Conservation (phyloP, 1,139 yeast species). For the Cylindricascospora bacillispora region DNA sequence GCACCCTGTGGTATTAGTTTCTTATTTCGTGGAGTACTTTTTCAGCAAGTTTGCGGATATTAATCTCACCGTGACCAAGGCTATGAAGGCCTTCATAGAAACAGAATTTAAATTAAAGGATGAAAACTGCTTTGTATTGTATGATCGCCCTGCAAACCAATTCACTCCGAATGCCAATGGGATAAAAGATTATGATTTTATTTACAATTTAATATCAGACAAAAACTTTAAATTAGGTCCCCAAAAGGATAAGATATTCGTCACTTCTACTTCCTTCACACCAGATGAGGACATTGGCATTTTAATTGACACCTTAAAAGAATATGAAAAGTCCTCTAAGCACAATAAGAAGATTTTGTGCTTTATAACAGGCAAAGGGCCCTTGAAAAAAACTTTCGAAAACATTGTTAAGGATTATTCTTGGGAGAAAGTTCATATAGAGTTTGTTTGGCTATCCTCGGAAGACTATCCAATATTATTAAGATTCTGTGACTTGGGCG, state of each 20-base stretch:
- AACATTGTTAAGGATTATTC: conserved; percentile 33
- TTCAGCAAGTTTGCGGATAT: conserved; percentile 54
- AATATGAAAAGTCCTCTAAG: conserved; percentile 28
- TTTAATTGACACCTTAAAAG: conserved; percentile 53
- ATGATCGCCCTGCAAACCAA: conserved; percentile 64
- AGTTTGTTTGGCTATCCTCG: conserved; percentile 62
- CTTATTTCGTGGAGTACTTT: conserved; percentile 42
- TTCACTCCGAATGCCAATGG: conserved; percentile 39
- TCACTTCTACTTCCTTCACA: conserved; percentile 88
- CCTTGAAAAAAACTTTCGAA: conserved; percentile 43
- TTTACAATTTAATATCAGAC: conserved; percentile 25
- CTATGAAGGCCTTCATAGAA: conserved; percentile 52
- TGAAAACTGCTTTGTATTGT: conserved; percentile 35
- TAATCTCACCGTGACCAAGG: conserved; percentile 69
- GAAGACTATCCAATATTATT: conserved; percentile 73
- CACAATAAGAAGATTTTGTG: conserved; percentile 42
- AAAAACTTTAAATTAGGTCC: not conserved
- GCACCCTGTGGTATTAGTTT: conserved; percentile 52
- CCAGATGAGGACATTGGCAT: conserved; percentile 83
- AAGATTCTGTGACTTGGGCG: conserved; percentile 72
- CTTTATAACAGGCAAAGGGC: conserved; percentile 92
- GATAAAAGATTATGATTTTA: conserved; percentile 27
- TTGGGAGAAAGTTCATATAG: conserved; percentile 39
- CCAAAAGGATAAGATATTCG: conserved; percentile 37
- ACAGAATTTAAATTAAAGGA: conserved; percentile 36